Evolutionary conservation across 306 rosid species (phyloP), one percentile per base, ranked within the genome.

Genomic region (Hippophae gyantsensis): DNA sequence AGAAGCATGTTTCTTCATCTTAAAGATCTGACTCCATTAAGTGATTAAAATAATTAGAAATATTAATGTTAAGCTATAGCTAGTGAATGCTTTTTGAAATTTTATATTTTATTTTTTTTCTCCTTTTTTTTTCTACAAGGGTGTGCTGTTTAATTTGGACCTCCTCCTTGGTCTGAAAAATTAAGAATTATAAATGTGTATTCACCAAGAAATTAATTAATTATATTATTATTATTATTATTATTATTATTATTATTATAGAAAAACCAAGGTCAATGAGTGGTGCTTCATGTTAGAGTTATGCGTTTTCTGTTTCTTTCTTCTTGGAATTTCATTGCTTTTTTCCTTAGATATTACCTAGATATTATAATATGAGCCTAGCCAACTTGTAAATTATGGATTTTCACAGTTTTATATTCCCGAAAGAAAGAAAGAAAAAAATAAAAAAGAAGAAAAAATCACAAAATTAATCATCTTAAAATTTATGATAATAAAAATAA

Each of bases 221-320:
- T 45, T 9, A 7, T 57, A 45, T 38, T 65, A 70, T 68, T 73
- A 69, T 73, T 72, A 60, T 18, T 18, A 18, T 18, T 72, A 60
- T 64, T 57, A 45, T 38, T 65, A 70, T 68, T 73, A 69, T 73
- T 72, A 60, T 18, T 18, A 18, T 18, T 72, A 60, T 64, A 66
- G 48, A 53, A 74, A 82, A 81, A 73, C 81, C 62, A 67, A 74
- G 96, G 89, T 92, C 97, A 90, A 86, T 86, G 81, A 66, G 68
- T 72, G 90, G 62, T 67, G 75, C 76, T 74, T 77, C 69, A 72
- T 82, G 53, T 76, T 25, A 71, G 69, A 72, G 66, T 55, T 74
- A 57, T 83, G 71, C 70, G 73, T 68, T 45, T 18, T 64, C 53
- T 23, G 53, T 57, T 25, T 69, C 64, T 68, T 76, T 74, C 66